Conservation (phyloP, 192 early-diverging fungal genomes). For the Backusella tarrabulga region DNA sequence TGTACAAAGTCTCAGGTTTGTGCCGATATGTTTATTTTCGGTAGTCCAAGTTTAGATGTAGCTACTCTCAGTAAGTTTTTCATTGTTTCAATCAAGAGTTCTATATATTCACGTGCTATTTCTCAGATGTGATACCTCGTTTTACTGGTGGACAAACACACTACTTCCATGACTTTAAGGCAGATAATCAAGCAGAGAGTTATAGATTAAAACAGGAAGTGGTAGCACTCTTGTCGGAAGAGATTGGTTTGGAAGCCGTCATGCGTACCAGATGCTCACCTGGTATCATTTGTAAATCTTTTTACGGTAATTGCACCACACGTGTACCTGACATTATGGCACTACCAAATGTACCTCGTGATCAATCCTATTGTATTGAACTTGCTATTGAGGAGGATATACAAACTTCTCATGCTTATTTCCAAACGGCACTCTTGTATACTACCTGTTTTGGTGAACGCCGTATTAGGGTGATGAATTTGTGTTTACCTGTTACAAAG, state of each 20-base stretch:
- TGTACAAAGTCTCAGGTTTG: slow-evolving; percentile 78
- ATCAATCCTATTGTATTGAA: slow-evolving; percentile 65
- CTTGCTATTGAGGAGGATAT: slow-evolving; percentile 58
- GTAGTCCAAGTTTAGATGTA: slow-evolving; percentile 77
- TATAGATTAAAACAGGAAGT: slow-evolving; percentile 75
- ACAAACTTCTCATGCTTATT: slow-evolving; percentile 48
- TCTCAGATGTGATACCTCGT: slow-evolving; percentile 64
- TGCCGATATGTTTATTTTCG: slow-evolving; percentile 91
- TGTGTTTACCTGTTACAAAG: slow-evolving; percentile 60
- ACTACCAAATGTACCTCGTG: slow-evolving; percentile 67
- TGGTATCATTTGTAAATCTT: slow-evolving; percentile 52
- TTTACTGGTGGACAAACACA: slow-evolving; percentile 88
- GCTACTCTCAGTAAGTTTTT: slow-evolving; percentile 69
- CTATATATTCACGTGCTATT: not conserved
- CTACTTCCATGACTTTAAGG: slow-evolving; percentile 81
- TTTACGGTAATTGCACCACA: slow-evolving; percentile 72
- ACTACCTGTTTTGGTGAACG: slow-evolving; percentile 69
- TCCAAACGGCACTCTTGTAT: slow-evolving; percentile 69
- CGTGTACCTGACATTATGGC: slow-evolving; percentile 64
- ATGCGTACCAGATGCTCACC: slow-evolving; percentile 88
- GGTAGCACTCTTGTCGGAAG: slow-evolving; percentile 60
- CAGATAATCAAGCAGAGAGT: slow-evolving; percentile 59
- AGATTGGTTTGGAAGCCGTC: slow-evolving; percentile 87
- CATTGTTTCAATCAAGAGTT: not conserved
- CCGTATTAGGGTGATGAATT: slow-evolving; percentile 63